Base-by-base conservation (phyloP, 2,329 filamentous ascomycete species). In the Calonectria multiphialidica region DNA sequence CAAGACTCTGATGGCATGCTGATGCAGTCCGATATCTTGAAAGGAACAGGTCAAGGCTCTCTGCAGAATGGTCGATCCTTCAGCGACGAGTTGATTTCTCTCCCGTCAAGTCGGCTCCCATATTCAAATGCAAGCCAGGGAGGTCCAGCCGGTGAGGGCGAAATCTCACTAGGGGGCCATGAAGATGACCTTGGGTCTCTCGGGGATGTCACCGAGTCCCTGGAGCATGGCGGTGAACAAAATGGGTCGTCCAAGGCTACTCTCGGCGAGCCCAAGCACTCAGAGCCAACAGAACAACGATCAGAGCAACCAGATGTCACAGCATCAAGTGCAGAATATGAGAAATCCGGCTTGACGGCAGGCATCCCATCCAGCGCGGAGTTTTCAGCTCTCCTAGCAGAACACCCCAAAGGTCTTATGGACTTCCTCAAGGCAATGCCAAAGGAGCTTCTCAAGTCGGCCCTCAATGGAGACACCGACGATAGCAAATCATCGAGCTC, bases 381-480 rank as follows among this genome's bases (percentile, higher is more conserved):
- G 5, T 4, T 50, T 21, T n/a, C 55, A 9, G 23, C 16, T 21
- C 33, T 40, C 25, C 6, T 50, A 2, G 3, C 35, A 16, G 50
- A 53, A n/a, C 65, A 76, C n/a, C 40, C 30, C 1, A 44, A 64
- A 1, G 45, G 53, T 15, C 62, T 81, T 12, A n/a, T 79, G 18
- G 71, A 77, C 28, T 57, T 76, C 33, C 74, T 82, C n/a, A 71
- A 80, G 53, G 74, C 70, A 1, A 49, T 84, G 2, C 83, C 83
- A 2, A 81, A 78, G 37, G 76, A 81, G 8, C 61, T 83, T 3
- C 78, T 87, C 3, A 77, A 83, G 33, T 80, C 74, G 18, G 79
- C 82, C 7, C 53, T 86, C 18, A 75, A 78, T 18, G 70, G 64
- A 8, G 72, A 76, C 6, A 35, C 47, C 3, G 55, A 64, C 13